Percentiles rank a stretch among this genome's conserved stretches.
Conservation (phyloP, 164 flowering plant species). For the Buxus sempervirens region DNA sequence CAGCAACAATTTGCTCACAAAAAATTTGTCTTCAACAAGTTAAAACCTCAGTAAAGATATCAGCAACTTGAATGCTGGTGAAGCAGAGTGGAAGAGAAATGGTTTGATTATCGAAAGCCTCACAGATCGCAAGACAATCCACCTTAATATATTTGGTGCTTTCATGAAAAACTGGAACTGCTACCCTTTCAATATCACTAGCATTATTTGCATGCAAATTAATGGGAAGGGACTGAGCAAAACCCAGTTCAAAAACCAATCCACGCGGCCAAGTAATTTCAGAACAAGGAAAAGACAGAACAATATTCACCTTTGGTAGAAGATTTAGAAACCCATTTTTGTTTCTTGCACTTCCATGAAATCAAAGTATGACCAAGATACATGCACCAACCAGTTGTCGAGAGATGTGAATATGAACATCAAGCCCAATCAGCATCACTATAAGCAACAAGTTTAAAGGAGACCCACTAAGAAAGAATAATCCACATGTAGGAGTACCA, state of each 20-base stretch:
- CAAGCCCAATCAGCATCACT: not conserved
- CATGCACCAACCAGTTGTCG: not conserved
- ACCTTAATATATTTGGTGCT: conserved; percentile 2
- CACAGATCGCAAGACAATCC: conserved; percentile 1
- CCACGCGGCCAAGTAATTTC: not conserved
- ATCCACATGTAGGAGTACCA: not conserved
- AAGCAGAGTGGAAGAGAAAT: not conserved
- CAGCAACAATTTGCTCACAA: no score
- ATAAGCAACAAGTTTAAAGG: not conserved
- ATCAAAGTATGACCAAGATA: not conserved
- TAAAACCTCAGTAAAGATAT: not conserved
- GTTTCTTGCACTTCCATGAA: not conserved
- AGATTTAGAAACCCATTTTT: not conserved
- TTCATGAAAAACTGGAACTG: not conserved
- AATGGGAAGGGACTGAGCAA: not conserved
- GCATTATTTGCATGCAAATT: not conserved
- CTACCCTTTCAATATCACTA: not conserved
- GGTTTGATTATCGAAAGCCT: not conserved
- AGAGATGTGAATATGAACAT: not conserved
- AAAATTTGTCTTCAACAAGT: no score
- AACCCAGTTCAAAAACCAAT: not conserved
- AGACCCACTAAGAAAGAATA: not conserved
- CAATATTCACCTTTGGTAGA: not conserved
- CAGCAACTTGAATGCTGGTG: not conserved
- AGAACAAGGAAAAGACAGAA: not conserved